These are phyloP conservation scores for Prunus dulcis DNA, from an alignment of 306 rosid genomes.

Conservation along the genomic window DNA sequence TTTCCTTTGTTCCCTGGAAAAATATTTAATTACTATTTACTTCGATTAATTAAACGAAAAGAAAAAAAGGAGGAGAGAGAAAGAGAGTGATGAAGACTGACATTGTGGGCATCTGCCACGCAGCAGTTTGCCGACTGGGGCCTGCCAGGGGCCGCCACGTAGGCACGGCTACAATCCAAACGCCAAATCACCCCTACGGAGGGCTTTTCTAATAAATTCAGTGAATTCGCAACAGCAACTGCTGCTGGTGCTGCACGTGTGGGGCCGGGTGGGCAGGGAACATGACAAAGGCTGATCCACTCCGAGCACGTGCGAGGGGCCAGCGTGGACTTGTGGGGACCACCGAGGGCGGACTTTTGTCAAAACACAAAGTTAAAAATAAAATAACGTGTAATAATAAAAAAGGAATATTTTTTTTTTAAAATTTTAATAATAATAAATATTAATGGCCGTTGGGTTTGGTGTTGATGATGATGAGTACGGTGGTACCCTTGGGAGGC, in stretches of 20 bases:
- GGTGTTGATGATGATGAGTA: background rate
- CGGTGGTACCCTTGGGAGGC: slow-evolving; percentile 11
- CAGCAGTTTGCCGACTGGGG: slow-evolving; percentile 25
- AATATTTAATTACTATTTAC: background rate
- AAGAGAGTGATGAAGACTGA: slow-evolving; percentile 20
- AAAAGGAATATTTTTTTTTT: background rate
- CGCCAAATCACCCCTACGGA: background rate
- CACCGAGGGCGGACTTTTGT: background rate
- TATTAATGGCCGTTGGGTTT: background rate
- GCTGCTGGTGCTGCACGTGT: slow-evolving; percentile 34
- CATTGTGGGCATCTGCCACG: slow-evolving; percentile 41
- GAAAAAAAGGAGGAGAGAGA: background rate
- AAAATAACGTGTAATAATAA: too few relatives aligned
- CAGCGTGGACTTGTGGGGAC: slow-evolving; percentile 44
- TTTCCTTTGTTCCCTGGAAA: background rate
- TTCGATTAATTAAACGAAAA: background rate
- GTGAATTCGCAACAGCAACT: background rate
- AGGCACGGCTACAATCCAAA: slow-evolving; percentile 33
- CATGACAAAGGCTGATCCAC: slow-evolving; percentile 10
- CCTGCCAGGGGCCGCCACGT: slow-evolving; percentile 41
- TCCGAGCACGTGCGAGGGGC: slow-evolving; percentile 53
- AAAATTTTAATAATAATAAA: too few relatives aligned
- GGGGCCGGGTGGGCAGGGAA: slow-evolving; percentile 35
- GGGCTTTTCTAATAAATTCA: background rate
- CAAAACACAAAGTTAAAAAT: background rate